Conservation (phyloP, 2,329 filamentous ascomycete species). For the Xylaria arbuscula region DNA sequence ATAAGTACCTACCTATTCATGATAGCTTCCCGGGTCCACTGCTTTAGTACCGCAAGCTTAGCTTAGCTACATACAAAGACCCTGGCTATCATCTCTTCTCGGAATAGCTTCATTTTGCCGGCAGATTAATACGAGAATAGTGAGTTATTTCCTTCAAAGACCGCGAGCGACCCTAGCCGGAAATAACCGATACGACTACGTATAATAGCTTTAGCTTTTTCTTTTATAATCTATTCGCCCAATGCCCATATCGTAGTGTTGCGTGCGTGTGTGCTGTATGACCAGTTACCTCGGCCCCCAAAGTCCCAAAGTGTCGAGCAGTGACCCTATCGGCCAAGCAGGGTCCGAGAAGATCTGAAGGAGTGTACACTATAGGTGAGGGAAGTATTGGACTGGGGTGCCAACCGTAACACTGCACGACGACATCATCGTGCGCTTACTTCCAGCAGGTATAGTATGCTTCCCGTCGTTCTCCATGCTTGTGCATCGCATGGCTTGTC, state of each 20-base stretch:
- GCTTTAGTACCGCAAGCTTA: conserved; percentile 9
- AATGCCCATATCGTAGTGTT: background rate
- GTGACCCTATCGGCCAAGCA: conserved; percentile 10
- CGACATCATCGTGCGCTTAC: conserved; percentile 16
- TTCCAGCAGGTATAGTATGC: background rate
- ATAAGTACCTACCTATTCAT: background rate
- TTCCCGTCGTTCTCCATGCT: conserved; percentile 1
- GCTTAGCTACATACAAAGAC: background rate
- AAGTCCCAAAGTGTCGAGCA: background rate
- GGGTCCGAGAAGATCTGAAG: conserved; percentile 10
- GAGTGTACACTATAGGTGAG: conserved; percentile 8
- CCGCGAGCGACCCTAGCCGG: background rate
- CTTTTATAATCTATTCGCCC: background rate
- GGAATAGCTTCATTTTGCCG: conserved; percentile 6
- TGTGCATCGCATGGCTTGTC: conserved; percentile 15
- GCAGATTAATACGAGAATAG: background rate
- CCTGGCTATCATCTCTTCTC: background rate
- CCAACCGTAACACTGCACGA: conserved; percentile 1
- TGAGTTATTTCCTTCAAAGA: background rate
- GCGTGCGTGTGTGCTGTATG: background rate
- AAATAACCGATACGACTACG: background rate
- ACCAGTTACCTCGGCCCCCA: conserved; percentile 12
- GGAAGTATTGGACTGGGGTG: conserved; percentile 13
- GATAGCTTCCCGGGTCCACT: background rate
- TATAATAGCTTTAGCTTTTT: too few species aligned